Base-by-base conservation (phyloP, 2,329 filamentous ascomycete genomes). In the Fonsecaea monophora region DNA sequence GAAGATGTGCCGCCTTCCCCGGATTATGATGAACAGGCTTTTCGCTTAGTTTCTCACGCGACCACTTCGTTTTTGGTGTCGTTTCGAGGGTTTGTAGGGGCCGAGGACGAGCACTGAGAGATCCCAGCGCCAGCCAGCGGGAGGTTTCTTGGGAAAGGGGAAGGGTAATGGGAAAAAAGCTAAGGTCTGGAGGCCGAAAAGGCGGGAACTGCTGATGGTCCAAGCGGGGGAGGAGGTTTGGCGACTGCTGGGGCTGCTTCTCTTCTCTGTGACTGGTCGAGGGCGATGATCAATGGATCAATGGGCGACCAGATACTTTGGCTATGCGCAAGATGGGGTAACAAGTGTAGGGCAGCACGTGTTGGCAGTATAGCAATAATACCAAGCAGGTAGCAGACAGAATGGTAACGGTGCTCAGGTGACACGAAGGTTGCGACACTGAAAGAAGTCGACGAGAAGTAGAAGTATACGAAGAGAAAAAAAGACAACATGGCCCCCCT, bases 1-100 rank as follows among this genome's bases (percentile, higher is more conserved):
- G 25, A 25, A 25, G 42, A 53, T 45, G 55, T 57, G 59, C 64
- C 64, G 64, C 59, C 42, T 66, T 66, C 64, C 64, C 64, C 64
- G 64, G 64, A 66, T 66, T 66, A 48, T 62, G 53, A 65, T 55
- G 37, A 61, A 56, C 48, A 55, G 53, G 50, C 53, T 61, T 64
- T 56, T 53, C 56, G 61, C 53, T 62, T 57, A 61, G 60, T 53
- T 35, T 54, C 57, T 61, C 60, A 67, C 65, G 60, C 65, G 60
- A 67, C 65, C 57, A 55, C 50, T 30, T 32, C 13, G 32, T 50
- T 18, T 34, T 32, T 12, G 13, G 4, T 5, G 6, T 10, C 9
- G 6, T 9, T 50, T 25, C 6, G 9, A 18, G 40, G 45, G 45
- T 25, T 12, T 50, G 45, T 21, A 9, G 30, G 45, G 45, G 18